Base-by-base conservation (phyloP, 176 grass and related monocot species). In the Neostapfia colusana region DNA sequence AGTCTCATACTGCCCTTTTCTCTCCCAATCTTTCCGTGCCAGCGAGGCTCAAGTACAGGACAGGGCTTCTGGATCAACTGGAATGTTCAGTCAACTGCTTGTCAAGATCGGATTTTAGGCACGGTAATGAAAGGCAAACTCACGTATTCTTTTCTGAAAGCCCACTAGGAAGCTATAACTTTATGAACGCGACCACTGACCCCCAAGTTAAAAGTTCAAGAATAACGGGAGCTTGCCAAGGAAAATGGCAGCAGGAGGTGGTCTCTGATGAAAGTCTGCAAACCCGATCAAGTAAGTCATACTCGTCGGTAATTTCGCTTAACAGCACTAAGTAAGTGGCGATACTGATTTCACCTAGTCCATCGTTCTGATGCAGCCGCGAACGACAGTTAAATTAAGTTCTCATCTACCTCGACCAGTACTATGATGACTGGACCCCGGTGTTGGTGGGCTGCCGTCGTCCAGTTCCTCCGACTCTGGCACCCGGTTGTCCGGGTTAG, bases 61-160 rank as follows among this genome's bases (percentile, higher is more conserved):
- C 63, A 77, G 14, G 67, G 18, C 34, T 20, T 72, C 21, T 43
- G 55, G 36, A 75, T 42, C 45, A 78, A 45, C 76, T 49, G 23
- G 27, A 77, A 72, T 73, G 60, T 14, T 79, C 63, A 73, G 69
- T 36, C 60, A 70, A 67, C 24, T 27, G 27, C 45, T 38, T 20
- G 51, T 73, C 24, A 25, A 39, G 40, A 62, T 37, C 42, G 35
- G 40, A 40, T 81, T 50, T 74, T 41, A 51, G 34, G 8, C 15
- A 13, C 23, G 53, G 37, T 31, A 40, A 21, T 1, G 41, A 6
- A 67, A 74, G 28, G 20, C 18, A 3, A 15, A 48, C 6, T 18
- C 14, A 34, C 6, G 12, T 13, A 51, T 46, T 78, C 13, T 55
- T 72, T n/a, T 14, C 6, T 51, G 3, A 20, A 72, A 85, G 48